phyloP scores from a whole-genome alignment of 768 basidiomycete genomes.

The Boletus sp. region DNA sequence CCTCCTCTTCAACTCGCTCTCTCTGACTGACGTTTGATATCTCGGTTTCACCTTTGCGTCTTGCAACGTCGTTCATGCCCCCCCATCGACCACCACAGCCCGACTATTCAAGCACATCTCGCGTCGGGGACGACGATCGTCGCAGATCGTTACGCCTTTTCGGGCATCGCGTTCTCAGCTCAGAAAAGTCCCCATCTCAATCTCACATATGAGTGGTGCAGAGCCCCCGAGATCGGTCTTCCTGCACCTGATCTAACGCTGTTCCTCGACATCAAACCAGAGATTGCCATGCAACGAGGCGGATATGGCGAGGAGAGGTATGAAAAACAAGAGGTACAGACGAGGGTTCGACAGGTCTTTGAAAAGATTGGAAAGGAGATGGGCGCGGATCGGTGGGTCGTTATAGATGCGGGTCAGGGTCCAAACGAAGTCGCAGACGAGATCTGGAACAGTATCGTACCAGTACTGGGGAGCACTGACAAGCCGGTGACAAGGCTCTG shows the following conservation, averaged over 20 bases:
- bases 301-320: slow-evolving; percentile 88
- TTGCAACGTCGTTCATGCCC: neutral
- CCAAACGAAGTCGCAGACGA: slow-evolving; percentile 49
- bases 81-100: slow-evolving; percentile 33
- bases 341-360: slow-evolving; percentile 59
- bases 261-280: slow-evolving; percentile 81
- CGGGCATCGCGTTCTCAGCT: slow-evolving; percentile 86
- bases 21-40: neutral
- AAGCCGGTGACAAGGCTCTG: slow-evolving; percentile 50
- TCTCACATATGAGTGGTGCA: slow-evolving; percentile 80
- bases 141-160: slow-evolving; percentile 95
- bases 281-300: slow-evolving; percentile 61
- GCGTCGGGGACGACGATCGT: slow-evolving; percentile 67
- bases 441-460: slow-evolving; percentile 52
- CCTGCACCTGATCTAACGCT: slow-evolving; percentile 86
- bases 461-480: slow-evolving; percentile 37
- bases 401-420: slow-evolving; percentile 55
- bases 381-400: slow-evolving; percentile 45
- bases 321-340: slow-evolving; percentile 76
- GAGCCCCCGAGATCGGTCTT: slow-evolving; percentile 79
- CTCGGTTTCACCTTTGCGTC: neutral
- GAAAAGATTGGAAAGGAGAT: slow-evolving; percentile 54
- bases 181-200: slow-evolving; percentile 41
- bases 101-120: slow-evolving; percentile 59
- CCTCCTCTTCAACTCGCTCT: neutral